Evolutionary conservation across 345 rosid species (phyloP).

Genomic region (Eutrema japonicum): DNA sequence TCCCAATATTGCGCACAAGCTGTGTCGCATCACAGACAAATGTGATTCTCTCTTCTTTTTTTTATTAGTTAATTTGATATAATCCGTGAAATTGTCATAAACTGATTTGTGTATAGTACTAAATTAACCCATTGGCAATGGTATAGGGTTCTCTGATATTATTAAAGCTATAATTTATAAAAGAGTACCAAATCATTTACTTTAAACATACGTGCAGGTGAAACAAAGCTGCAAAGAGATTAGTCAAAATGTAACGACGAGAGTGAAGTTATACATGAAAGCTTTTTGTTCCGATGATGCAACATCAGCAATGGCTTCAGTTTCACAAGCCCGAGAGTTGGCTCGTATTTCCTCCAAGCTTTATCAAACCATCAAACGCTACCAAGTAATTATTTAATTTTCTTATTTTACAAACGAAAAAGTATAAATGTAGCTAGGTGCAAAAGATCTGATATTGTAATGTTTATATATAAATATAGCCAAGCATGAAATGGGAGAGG

Average conservation of each 20-base stretch:
- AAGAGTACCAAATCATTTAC: not conserved
- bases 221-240: constrained; percentile 55
- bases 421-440: not conserved
- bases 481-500: constrained; percentile 81
- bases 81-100: not conserved
- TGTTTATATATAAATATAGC: constrained; percentile 47
- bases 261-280: constrained; percentile 67
- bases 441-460: constrained; percentile 24
- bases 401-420: too few species aligned
- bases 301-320: constrained; percentile 50
- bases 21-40: constrained; percentile 40
- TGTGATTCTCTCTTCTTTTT: constrained; percentile 29
- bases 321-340: constrained; percentile 65
- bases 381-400: constrained; percentile 51
- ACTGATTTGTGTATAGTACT: not conserved
- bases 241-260: constrained; percentile 58
- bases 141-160: constrained; percentile 30
- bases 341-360: constrained; percentile 51
- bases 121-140: constrained; percentile 29
- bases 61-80: not conserved
- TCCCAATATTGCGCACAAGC: constrained; percentile 43
- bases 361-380: constrained; percentile 55
- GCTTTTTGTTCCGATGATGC: constrained; percentile 63
- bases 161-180: not conserved
- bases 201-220: constrained; percentile 49